These are phyloP conservation scores for Furcasterigmium sp. DNA, from an alignment of 2,329 filamentous ascomycete genomes.

Conservation along the genomic window DNA sequence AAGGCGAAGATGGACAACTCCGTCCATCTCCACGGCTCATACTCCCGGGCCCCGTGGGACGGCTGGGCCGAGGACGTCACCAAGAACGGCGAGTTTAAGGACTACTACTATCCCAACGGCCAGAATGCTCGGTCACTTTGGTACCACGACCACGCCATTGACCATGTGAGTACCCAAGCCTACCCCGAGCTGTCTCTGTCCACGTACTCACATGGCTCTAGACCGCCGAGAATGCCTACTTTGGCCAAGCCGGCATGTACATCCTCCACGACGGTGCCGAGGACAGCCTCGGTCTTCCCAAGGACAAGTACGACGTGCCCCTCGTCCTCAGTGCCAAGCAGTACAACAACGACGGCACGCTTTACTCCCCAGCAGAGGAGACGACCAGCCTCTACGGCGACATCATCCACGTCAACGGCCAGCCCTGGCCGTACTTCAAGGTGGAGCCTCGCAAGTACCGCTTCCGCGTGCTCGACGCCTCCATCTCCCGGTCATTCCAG, in stretches of 20 bases:
- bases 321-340: constrained; percentile 43
- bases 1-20: constrained; percentile 35
- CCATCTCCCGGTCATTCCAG: constrained; percentile 40
- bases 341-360: constrained; percentile 44
- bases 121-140: constrained; percentile 49
- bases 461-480: constrained; percentile 46
- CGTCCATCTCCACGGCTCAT: constrained; percentile 52
- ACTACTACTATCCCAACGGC: constrained; percentile 57
- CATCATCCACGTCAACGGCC: constrained; percentile 52
- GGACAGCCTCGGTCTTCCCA: constrained; percentile 41
- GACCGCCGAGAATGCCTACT: constrained; percentile 51
- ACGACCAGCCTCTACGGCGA: constrained; percentile 41
- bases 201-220: constrained; percentile 15
- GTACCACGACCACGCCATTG: constrained; percentile 47
- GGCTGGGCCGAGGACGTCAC: constrained; percentile 52
- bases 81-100: constrained; percentile 48
- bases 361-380: constrained; percentile 37
- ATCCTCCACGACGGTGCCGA: constrained; percentile 46
- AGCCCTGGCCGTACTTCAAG: constrained; percentile 54
- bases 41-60: constrained; percentile 33
- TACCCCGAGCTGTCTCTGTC: not conserved
- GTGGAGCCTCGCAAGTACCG: constrained; percentile 58
- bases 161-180: constrained; percentile 16
- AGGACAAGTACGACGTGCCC: constrained; percentile 45
- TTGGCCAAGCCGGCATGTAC: constrained; percentile 52